A percentile compares a stretch with the other conserved stretches of the same genome.
phyloP scores from a whole-genome alignment of 139 green algal species.

The Auxenochlorella protothecoides region DNA sequence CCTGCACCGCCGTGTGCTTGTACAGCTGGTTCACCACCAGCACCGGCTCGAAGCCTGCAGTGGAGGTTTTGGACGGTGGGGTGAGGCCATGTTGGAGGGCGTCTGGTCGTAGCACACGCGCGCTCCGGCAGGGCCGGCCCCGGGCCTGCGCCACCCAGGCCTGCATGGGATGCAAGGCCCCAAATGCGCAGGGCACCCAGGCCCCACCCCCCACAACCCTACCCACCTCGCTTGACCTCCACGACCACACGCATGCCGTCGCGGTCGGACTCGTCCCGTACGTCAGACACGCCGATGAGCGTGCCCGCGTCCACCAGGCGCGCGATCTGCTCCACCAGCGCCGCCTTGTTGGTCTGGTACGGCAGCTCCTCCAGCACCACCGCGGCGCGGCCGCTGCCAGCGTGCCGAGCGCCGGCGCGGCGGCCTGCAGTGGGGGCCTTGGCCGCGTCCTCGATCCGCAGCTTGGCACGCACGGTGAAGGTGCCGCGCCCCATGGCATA shows the following conservation, averaged over 20 bases:
- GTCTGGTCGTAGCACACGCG: no score
- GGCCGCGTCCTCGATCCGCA: conserved; percentile 49
- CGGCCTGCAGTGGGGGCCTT: neutral
- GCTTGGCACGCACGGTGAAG: conserved; percentile 55
- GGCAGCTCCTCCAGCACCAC: conserved; percentile 87
- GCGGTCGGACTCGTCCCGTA: conserved; percentile 91
- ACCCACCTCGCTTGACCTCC: conserved; percentile 55
- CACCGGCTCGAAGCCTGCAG: conserved; percentile 18
- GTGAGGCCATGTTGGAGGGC: neutral
- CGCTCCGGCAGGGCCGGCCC: no score
- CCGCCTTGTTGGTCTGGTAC: conserved; percentile 86
- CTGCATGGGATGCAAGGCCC: no score
- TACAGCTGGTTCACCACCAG: conserved; percentile 73
- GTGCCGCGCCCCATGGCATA: conserved; percentile 65
- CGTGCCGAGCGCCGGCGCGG: no score
- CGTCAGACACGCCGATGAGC: conserved; percentile 69
- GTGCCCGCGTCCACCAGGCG: conserved; percentile 63
- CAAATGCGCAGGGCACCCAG: no score
- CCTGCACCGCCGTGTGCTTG: conserved; percentile 73
- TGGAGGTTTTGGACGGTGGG: neutral
- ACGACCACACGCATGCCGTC: conserved; percentile 84
- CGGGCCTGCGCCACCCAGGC: no score
- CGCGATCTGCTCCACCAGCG: conserved; percentile 67
- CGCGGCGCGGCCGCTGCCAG: neutral
- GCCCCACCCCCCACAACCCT: no score